A percentile compares a stretch with the other conserved stretches of the same genome.
phyloP scores from a whole-genome alignment of 129 eudicot species.

The Flaveria robusta region DNA sequence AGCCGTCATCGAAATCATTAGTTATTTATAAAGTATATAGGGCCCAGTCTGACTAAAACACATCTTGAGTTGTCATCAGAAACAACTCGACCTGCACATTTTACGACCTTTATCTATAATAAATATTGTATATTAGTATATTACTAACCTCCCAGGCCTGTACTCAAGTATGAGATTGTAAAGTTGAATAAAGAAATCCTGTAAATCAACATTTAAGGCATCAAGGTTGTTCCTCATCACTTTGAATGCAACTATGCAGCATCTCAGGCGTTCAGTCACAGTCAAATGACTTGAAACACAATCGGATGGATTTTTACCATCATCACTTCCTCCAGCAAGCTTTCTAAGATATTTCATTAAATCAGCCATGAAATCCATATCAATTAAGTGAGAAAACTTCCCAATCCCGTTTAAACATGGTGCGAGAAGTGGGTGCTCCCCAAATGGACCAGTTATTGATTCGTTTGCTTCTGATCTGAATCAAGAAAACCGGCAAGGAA shows the following conservation, averaged over 20 bases:
- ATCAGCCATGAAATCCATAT: constrained; percentile 91
- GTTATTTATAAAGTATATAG: too few relatives aligned
- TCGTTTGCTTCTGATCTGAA: constrained; percentile 46
- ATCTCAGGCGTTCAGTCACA: constrained; percentile 80
- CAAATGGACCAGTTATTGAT: constrained; percentile 37
- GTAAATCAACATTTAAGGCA: constrained; percentile 84
- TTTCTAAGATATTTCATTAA: constrained; percentile 75
- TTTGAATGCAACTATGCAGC: constrained; percentile 95
- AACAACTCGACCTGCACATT: background rate
- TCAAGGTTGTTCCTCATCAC: constrained; percentile 92
- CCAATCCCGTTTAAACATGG: constrained; percentile 89
- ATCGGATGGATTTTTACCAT: constrained; percentile 36
- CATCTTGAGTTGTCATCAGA: background rate
- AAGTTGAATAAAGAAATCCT: constrained; percentile 76
- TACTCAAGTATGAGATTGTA: constrained; percentile 81
- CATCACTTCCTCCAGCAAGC: constrained; percentile 64
- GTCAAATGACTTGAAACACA: constrained; percentile 48
- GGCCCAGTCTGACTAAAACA: background rate
- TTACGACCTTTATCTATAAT: background rate
- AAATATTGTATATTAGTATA: background rate
- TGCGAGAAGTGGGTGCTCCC: constrained; percentile 74
- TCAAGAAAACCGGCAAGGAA: background rate
- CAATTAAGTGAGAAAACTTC: constrained; percentile 79
- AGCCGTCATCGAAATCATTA: too few relatives aligned
- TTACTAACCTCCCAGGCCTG: constrained; percentile 76